Conservation (phyloP, 139 green algal genomes). For the Closterium sp. region DNA sequence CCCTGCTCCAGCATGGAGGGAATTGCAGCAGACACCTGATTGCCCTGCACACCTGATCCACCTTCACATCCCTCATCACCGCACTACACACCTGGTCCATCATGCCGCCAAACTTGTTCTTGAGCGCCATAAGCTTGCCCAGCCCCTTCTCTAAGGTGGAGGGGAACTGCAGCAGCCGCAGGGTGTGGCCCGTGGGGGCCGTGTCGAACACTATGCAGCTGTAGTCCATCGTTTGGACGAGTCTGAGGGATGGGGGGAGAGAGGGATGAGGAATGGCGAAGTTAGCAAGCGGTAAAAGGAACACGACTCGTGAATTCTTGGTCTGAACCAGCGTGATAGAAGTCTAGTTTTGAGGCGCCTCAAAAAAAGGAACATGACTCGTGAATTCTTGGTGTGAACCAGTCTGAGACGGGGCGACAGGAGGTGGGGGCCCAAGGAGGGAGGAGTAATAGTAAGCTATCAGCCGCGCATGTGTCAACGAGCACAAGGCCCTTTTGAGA, state of each 20-base stretch:
- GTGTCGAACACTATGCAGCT: constrained; percentile 95
- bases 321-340: too few species aligned
- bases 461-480: too few species aligned
- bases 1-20: constrained; percentile 89
- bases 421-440: background rate
- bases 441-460: background rate
- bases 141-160: constrained; percentile 91
- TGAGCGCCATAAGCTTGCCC: constrained; percentile 75
- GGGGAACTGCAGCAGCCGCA: constrained; percentile 94
- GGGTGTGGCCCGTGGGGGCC: constrained; percentile 88
- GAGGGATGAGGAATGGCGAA: background rate
- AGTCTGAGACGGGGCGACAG: too few species aligned
- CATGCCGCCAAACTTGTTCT: constrained; percentile 53
- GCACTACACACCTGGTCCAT: constrained; percentile 41
- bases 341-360: too few species aligned
- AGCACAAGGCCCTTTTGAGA: background rate
- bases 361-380: too few species aligned
- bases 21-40: constrained; percentile 93
- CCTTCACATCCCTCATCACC: background rate
- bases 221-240: constrained; percentile 94
- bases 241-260: constrained; percentile 13
- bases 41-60: too few species aligned
- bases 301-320: too few species aligned
- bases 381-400: too few species aligned
- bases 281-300: too few species aligned